Evolutionary conservation across 2,329 filamentous ascomycete genomes (phyloP), one percentile per base, ranked within the genome.

Genomic region (Arthroderma sp.): DNA sequence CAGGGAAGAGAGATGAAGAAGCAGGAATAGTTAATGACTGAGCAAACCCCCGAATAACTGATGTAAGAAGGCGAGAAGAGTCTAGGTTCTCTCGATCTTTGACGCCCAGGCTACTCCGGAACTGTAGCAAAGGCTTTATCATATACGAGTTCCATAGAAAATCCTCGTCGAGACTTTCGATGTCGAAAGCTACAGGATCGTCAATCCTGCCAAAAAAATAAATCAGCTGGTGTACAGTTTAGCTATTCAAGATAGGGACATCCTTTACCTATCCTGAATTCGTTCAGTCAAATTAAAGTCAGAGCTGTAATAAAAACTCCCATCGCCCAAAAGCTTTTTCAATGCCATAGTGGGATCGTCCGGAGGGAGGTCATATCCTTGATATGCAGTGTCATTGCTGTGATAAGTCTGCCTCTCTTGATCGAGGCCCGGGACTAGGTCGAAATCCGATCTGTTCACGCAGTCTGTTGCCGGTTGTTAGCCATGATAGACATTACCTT

Each of bases 71-170:
- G 41, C 87, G 82, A 19, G 90, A 95, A 2, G 80, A 78, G 74
- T 98, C 93, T n/a, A 98, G 79, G 3, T 83, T 84, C 60, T 82
- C 79, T 63, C 85, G 86, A 64, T 96, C 89, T 56, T 81, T 79
- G 4, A 82, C 80, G 60, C 88, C 81, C 51, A 98, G 78, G 17
- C 88, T 82, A 31, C 86, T 90, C 44, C 93, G 84, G 69, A 98
- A 97, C 69, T 90, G 82, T 31, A 96, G 85, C 56, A 98, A 78
- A 4, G 93, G 91, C 62, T 87, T 85, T 65, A 98, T 95, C 90
- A 98, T 96, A 73, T 94, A 96, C 2, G 89, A 94, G 68, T 98
- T 98, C 93, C 93, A 98, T 17, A 98, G 74, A 68, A 95, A 96
- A 1, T 87, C 86, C 66, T 90, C 86, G 70, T 98, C 90, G 61